Evolutionary conservation across 345 rosid species (phyloP).

Genomic region (Eucalyptus dawsonii): DNA sequence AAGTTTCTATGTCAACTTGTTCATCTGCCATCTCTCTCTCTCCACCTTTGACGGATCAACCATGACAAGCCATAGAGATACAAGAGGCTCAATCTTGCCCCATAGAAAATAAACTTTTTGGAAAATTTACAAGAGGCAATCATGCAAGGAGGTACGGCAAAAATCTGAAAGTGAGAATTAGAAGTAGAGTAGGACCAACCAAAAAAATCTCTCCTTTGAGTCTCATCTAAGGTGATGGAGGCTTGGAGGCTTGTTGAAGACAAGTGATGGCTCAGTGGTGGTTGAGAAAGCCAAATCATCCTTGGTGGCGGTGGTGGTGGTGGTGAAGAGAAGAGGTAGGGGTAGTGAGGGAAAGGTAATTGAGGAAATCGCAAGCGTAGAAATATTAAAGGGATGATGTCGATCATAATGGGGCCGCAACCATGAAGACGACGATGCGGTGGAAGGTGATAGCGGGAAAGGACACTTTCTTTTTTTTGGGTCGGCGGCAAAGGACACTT

Average conservation of each 20-base stretch:
- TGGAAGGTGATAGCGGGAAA: not conserved
- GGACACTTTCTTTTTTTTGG: not conserved
- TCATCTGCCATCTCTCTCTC: not conserved
- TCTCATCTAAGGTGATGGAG: not conserved
- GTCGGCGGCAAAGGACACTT: not conserved
- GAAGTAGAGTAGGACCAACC: too few species aligned
- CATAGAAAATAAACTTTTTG: too few species aligned
- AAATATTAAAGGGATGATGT: not conserved
- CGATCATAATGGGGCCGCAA: not conserved
- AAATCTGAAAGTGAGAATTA: too few species aligned
- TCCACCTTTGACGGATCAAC: not conserved
- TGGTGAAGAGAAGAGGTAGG: not conserved
- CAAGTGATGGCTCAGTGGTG: not conserved
- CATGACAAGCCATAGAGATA: not conserved
- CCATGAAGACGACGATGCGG: not conserved
- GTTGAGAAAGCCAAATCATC: not conserved
- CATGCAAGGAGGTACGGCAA: rapidly evolving
- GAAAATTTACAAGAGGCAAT: too few species aligned
- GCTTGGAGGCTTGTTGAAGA: not conserved
- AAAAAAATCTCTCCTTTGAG: not conserved
- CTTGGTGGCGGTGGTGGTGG: not conserved
- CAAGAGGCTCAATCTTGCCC: not conserved
- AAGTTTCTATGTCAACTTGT: not conserved
- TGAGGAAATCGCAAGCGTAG: not conserved
- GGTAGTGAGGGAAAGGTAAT: not conserved